Evolutionary conservation across 306 rosid genomes (phyloP), one percentile per base, ranked within the genome.

Genomic region (Cicer pinnatifidum): DNA sequence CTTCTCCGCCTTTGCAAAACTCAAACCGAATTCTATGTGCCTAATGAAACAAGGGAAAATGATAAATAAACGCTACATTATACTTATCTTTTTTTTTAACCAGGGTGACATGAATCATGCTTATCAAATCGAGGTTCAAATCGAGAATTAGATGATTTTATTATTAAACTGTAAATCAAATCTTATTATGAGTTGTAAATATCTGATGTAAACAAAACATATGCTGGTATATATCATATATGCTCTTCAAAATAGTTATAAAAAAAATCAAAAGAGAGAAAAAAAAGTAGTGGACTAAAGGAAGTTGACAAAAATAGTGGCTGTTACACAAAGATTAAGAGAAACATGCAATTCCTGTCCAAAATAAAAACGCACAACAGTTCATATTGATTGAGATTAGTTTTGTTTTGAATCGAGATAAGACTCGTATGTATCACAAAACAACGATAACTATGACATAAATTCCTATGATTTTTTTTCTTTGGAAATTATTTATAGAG

Each of bases 11-110:
- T 85, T 87, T 94, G 71, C 80, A 86, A 76, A 94, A 94, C 83
- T 84, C 87, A 44, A 94, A 89, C 41, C 93, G 83, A 81, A 94
- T 89, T 69, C 96, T 83, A 68, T 66, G 88, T 9, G 89, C 97
- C 99, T 94, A 48, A 41, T 67, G 44, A 53, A 63, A 53, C 45
- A 73, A 47, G 7, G n/a, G 46, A 60, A 39, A 64, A 11, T 37
- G 67, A 2, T 3, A 74, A 33, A 47, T 19, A 16, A 53, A 39
- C 59, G 39, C 5, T 2, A 69, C 16, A n/a, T 16, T 38, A 11
- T 20, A 8, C 16, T 48, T 39, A 11, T 2, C 28, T 23, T 2
- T 23, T 2, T 13, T 50, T 13, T 13, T 50, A 45, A 3, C 17
- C 7, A 40, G 15, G 6, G 15, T 72, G 17, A 28, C 16, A 50